phyloP scores from a whole-genome alignment of 768 basidiomycete species.

The Porphyrellus cyaneotinctus region DNA sequence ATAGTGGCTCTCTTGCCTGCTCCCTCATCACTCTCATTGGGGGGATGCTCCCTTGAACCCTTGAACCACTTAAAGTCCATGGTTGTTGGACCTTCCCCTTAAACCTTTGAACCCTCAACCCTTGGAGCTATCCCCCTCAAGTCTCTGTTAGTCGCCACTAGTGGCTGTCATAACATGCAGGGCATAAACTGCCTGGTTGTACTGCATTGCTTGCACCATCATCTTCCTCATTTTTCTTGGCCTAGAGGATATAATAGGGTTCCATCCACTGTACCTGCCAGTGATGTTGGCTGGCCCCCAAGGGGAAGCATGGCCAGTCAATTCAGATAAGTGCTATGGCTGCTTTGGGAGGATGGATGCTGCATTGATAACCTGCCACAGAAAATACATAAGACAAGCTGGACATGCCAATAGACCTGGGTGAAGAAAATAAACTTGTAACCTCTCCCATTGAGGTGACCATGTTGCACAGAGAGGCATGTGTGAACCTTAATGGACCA shows the following conservation, averaged over 20 bases:
- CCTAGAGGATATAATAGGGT: constrained; percentile 56
- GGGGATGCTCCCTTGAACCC: no score
- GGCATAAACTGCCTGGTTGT: constrained; percentile 64
- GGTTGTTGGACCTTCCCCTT: no score
- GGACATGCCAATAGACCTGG: neutral
- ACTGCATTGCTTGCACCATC: constrained; percentile 59
- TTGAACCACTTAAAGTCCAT: no score
- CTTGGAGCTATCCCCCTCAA: no score
- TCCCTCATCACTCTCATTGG: no score
- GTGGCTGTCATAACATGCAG: no score
- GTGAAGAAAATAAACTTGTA: constrained; percentile 48
- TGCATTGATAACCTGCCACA: constrained; percentile 70
- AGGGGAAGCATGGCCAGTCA: constrained; percentile 54
- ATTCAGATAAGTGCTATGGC: constrained; percentile 37
- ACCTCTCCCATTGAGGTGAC: constrained; percentile 88
- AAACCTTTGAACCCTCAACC: no score
- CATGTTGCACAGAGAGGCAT: constrained; percentile 78
- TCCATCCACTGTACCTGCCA: constrained; percentile 55
- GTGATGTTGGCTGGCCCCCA: constrained; percentile 60
- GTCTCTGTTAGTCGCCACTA: no score
- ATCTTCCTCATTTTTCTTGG: constrained; percentile 42
- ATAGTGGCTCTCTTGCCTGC: no score
- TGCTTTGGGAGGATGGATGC: constrained; percentile 84
- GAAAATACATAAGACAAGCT: neutral
- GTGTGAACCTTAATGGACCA: constrained; percentile 56